A percentile compares a stretch with the other conserved stretches of the same genome.
phyloP scores from a whole-genome alignment of 2,329 filamentous ascomycete genomes.

The Claviceps quebecensis region DNA sequence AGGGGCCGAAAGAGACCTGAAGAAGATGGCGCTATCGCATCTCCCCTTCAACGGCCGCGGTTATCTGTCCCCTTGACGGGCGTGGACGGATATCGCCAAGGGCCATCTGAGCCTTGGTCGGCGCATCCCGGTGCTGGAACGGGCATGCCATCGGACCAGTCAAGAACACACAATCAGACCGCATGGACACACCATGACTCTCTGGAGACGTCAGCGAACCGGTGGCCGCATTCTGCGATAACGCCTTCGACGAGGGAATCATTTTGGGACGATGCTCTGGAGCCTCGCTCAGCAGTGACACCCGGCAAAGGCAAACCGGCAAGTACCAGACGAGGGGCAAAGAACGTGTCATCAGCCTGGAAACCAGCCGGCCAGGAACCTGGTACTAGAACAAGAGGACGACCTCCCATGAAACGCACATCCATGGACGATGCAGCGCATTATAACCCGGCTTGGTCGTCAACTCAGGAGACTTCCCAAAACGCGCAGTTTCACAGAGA shows the following conservation, averaged over 20 bases:
- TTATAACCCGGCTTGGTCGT: slow-evolving; percentile 41
- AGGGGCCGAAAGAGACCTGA: slow-evolving; percentile 50
- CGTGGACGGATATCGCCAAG: slow-evolving; percentile 23
- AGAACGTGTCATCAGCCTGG: slow-evolving; percentile 85
- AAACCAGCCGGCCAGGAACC: slow-evolving; percentile 47
- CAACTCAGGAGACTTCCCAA: slow-evolving; percentile 32
- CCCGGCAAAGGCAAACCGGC: slow-evolving; percentile 40
- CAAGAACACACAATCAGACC: slow-evolving; percentile 16
- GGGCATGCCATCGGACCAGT: slow-evolving; percentile 22
- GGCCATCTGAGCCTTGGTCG: slow-evolving; percentile 28
- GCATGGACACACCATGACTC: slow-evolving; percentile 28
- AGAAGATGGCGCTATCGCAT: slow-evolving; percentile 38
- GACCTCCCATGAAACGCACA: slow-evolving; percentile 55
- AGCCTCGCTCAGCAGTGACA: slow-evolving; percentile 62
- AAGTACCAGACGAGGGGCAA: slow-evolving; percentile 54
- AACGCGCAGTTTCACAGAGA: slow-evolving; percentile 14
- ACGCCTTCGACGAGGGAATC: slow-evolving; percentile 44
- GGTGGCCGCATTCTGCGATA: slow-evolving; percentile 67
- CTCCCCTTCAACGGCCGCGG: slow-evolving; percentile 45
- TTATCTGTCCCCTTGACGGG: slow-evolving; percentile 35
- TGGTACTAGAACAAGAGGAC: slow-evolving; percentile 59
- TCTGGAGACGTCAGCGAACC: slow-evolving; percentile 47
- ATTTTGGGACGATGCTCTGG: slow-evolving; percentile 42
- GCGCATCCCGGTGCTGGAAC: slow-evolving; percentile 26
- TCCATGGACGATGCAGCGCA: slow-evolving; percentile 51